Percentiles rank a stretch among this genome's conserved stretches.
These are phyloP conservation scores for Coccomyxa subellipsoidea DNA, from an alignment of 163 green algal species.

Conservation along the genomic window DNA sequence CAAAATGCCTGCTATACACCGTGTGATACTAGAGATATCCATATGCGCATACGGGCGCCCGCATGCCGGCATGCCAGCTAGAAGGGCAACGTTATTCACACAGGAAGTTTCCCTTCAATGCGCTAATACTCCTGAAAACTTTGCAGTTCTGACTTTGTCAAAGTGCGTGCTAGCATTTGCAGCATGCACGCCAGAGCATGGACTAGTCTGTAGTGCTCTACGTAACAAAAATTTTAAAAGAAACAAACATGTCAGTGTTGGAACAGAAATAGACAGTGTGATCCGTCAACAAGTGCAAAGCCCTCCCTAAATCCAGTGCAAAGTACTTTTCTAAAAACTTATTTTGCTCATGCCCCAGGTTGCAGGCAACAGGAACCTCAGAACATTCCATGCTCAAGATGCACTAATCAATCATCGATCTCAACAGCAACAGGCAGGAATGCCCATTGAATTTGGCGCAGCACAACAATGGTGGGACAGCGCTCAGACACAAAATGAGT, in stretches of 20 bases:
- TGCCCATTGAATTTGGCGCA: no score
- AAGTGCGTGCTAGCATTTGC: background rate
- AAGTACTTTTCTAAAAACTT: no score
- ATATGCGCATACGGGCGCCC: no score
- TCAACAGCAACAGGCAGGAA: no score
- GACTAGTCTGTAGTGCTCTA: background rate
- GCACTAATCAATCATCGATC: no score
- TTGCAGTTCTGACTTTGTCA: background rate
- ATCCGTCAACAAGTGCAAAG: background rate
- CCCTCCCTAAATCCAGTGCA: background rate
- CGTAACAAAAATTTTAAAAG: background rate
- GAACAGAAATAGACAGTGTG: background rate
- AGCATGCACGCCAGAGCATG: background rate
- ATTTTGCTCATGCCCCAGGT: no score
- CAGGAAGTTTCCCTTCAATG: background rate
- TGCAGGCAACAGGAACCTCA: no score
- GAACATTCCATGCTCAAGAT: no score
- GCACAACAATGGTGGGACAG: no score
- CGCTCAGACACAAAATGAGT: no score
- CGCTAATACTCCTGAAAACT: background rate
- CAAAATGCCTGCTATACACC: no score
- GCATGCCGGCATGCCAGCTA: background rate
- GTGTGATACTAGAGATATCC: no score
- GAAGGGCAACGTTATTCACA: background rate
- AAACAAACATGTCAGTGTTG: background rate